Evolutionary conservation across 164 flowering plant genomes (phyloP), one percentile per base, ranked within the genome.

Genomic region (Platanus orientalis): DNA sequence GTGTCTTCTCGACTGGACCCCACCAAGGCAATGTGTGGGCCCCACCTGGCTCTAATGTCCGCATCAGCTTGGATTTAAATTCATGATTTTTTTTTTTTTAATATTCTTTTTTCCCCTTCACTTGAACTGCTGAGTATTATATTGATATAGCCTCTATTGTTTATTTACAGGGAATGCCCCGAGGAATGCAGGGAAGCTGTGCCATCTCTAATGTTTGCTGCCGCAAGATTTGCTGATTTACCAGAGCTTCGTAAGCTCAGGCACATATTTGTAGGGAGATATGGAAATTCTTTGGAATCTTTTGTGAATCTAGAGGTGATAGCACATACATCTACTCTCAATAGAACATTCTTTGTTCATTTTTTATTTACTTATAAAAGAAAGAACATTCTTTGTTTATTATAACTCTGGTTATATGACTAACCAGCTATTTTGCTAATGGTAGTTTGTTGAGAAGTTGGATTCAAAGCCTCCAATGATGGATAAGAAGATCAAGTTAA

Each of bases 231-330:
- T 73, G 85, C 97, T 30, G 97, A 90, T 73, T 74, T 94, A 58
- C 97, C 95, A n/a, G 96, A 91, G 65, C 69, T 95, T 49, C 90
- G 96, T 50, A 89, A 81, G 21, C 86, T 95, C 6, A 84, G 99
- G 73, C 71, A 82, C 30, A 42, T 78, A 34, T 87, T 95, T 71
- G 77, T 83, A 25, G 94, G 84, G 75, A 83, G 71, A 83, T 89
- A 86, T 67, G 99, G 87, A 45, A 75, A 70, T 73, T 66, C 76
- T 39, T 40, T 88, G 70, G 91, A 83, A 42, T 51, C 60, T 26
- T 84, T 58, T 73, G 89, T 73, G 10, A 85, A 84, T 72, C 76
- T 78, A 63, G 79, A 83, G 94, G 98, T 90, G 66, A 60, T 27
- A 7, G 57, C 49, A 23, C 52, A 36, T 24, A 14, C 1, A 14